Base-by-base conservation (phyloP, 306 rosid species). In the Begonia peltatifolia region DNA sequence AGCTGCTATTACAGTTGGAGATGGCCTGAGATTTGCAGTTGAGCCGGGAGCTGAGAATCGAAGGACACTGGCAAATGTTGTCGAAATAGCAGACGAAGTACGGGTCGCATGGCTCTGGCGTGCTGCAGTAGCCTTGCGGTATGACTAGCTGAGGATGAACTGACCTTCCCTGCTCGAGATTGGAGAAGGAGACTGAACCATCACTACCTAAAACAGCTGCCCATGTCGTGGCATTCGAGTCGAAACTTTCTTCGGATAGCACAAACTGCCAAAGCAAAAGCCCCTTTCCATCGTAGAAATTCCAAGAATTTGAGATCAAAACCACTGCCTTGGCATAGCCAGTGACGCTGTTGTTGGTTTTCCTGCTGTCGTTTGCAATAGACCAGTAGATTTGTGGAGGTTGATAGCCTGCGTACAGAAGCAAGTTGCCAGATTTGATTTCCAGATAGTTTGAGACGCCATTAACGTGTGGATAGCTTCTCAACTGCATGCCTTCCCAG, bases 301-400 rank as follows among this genome's bases (percentile, higher is more conserved):
- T 67, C 82, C 70, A 81, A 1, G 67, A 72, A 63, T 62, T 74
- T 25, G 65, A 68, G 17, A 15, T 54, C 44, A 81, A 17, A 46
- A 65, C 53, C 5, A 70, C 63, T 17, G 65, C 74, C 53, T 65
- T 55, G 11, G 63, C 63, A 48, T 57, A 54, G 6, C 67, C 74
- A 15, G 2, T 12, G 20, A 52, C 60, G 22, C 48, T 38, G 0
- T 6, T 1, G 13, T 57, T 46, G 44, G 54, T 65, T 61, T 53
- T 74, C 41, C 83, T 62, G 62, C 22, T 41, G 3, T 76, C 79
- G 16, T 49, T 63, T 43, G 61, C n/a, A 17, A 71, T 23, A 53
- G 87, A 71, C 87, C 83, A 80, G 60, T 80, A 80, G 51, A 68
- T 46, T 62, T 76, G 83, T 12, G 78, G 78, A 43, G 57, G 61